A percentile compares a stretch with the other conserved stretches of the same genome.
Conservation (phyloP, 75 land plant genomes). For the Sequoiadendron giganteum region DNA sequence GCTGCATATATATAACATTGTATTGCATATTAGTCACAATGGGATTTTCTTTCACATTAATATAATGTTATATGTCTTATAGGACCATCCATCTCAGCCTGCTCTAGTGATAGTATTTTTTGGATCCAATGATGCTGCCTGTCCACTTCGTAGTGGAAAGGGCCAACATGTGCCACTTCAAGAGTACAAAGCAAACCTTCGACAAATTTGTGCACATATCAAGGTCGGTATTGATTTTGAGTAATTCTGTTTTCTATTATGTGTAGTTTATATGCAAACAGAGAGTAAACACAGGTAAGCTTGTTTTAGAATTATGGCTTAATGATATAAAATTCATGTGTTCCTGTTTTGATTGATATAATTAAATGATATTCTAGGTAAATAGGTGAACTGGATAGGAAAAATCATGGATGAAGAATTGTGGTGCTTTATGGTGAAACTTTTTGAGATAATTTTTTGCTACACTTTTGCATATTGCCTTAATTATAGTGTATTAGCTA, state of each 20-base stretch:
- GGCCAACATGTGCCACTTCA: constrained; percentile 49
- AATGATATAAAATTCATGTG: neutral
- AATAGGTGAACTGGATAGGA: neutral
- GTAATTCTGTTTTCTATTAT: neutral
- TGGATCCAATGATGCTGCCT: constrained; percentile 56
- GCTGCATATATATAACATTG: neutral
- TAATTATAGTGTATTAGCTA: neutral
- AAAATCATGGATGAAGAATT: neutral
- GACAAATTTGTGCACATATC: constrained; percentile 28
- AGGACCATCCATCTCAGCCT: constrained; percentile 43
- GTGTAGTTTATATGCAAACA: neutral
- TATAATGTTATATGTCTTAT: neutral
- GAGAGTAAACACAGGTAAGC: neutral
- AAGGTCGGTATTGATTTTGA: constrained; percentile 22
- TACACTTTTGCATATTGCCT: neutral
- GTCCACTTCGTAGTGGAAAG: constrained; percentile 48
- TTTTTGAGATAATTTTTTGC: neutral
- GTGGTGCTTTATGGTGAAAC: neutral
- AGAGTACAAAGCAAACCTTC: constrained; percentile 44
- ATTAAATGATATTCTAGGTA: neutral
- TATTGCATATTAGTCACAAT: neutral
- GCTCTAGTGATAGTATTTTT: constrained; percentile 46
- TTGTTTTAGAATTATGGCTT: neutral
- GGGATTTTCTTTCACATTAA: neutral
- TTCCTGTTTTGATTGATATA: neutral